These are phyloP conservation scores for Yarrowia yakushimensis DNA, from an alignment of 805 yeast species.

Conservation along the genomic window DNA sequence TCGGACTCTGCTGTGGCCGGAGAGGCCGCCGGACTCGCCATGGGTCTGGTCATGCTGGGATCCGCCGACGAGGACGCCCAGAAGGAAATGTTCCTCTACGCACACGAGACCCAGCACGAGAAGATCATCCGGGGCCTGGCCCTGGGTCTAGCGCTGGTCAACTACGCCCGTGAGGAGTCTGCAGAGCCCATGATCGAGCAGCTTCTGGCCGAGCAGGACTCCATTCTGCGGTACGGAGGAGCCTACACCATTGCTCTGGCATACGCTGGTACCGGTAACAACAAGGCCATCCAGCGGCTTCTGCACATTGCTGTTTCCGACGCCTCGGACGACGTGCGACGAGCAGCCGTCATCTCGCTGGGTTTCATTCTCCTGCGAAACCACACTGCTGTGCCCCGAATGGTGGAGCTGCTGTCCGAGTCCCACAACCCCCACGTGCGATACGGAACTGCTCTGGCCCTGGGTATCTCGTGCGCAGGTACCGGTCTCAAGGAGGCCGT, in stretches of 20 bases:
- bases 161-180: conserved; percentile 78
- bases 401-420: conserved; percentile 87
- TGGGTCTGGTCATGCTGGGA: conserved; percentile 95
- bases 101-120: conserved; percentile 94
- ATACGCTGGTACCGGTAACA: conserved; percentile 93
- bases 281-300: conserved; percentile 77
- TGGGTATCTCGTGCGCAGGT: conserved; percentile 97
- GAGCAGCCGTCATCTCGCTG: conserved; percentile 88
- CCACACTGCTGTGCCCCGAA: conserved; percentile 88
- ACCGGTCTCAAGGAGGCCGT: conserved; percentile 83
- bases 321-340: conserved; percentile 92
- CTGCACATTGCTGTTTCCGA: conserved; percentile 92
- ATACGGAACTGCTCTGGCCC: conserved; percentile 95
- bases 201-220: conserved; percentile 69
- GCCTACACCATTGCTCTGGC: conserved; percentile 92
- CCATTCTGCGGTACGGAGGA: conserved; percentile 92
- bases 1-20: conserved; percentile 92
- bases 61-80: conserved; percentile 67
- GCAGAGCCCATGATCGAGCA: conserved; percentile 67
- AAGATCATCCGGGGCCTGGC: conserved; percentile 92
- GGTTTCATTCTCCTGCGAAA: conserved; percentile 91
- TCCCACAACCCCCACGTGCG: conserved; percentile 98
- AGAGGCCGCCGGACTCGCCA: conserved; percentile 92
- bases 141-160: conserved; percentile 80
- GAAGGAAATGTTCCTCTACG: conserved; percentile 82